These are phyloP conservation scores for Striga asiatica DNA, from an alignment of 257 asterid species.

Conservation along the genomic window DNA sequence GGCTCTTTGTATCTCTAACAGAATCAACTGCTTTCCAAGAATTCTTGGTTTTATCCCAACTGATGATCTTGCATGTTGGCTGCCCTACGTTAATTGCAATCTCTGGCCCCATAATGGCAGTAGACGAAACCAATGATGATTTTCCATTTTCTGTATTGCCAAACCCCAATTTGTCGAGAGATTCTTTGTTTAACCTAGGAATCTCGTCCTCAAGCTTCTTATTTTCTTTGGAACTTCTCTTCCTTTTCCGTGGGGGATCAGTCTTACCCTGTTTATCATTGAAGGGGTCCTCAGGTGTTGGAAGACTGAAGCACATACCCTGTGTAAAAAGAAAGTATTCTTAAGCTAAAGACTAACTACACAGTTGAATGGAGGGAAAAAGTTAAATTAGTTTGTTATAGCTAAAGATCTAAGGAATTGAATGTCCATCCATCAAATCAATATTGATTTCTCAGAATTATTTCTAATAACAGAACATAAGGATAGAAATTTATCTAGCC, in stretches of 20 bases:
- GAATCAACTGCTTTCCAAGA: conserved; percentile 16
- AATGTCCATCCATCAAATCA: not conserved
- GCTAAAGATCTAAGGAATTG: not conserved
- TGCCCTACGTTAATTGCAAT: conserved; percentile 30
- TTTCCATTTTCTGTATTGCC: conserved; percentile 15
- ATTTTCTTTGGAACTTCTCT: conserved; percentile 27
- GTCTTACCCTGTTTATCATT: conserved; percentile 43
- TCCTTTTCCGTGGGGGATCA: conserved; percentile 27
- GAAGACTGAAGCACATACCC: conserved; percentile 97
- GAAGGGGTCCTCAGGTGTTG: conserved; percentile 71
- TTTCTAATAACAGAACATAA: not conserved
- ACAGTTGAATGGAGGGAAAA: not conserved
- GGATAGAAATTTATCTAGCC: too few species aligned
- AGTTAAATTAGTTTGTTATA: not conserved
- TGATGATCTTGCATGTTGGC: conserved; percentile 16
- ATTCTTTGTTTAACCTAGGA: not conserved
- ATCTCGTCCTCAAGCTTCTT: conserved; percentile 23
- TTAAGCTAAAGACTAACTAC: not conserved
- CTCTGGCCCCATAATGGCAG: conserved; percentile 25
- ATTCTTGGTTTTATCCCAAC: conserved; percentile 17
- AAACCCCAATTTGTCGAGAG: not conserved
- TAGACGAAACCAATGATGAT: conserved; percentile 2
- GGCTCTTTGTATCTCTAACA: conserved; percentile 27
- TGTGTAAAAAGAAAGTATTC: conserved; percentile 16
- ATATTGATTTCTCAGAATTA: not conserved